These are phyloP conservation scores for Groenewaldozyma sp. DNA, from an alignment of 1,139 yeast species.

Conservation along the genomic window DNA sequence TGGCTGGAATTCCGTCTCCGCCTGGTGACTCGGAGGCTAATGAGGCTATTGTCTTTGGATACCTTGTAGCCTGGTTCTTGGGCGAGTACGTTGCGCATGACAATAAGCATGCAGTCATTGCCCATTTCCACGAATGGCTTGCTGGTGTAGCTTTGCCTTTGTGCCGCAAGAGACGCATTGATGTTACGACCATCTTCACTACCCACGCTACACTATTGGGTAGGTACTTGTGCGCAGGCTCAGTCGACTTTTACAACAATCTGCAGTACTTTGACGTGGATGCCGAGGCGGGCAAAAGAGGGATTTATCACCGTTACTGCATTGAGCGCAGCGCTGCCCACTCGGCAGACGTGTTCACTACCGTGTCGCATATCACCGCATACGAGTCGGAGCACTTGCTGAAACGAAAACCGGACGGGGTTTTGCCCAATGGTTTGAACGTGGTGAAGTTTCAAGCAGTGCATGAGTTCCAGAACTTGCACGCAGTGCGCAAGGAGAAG, in stretches of 20 bases:
- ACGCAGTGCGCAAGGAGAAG: constrained; percentile 82
- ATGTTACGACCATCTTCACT: constrained; percentile 90
- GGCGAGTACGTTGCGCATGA: constrained; percentile 86
- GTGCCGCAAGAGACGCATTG: constrained; percentile 84
- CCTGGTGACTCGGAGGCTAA: constrained; percentile 80
- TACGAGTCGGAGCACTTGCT: constrained; percentile 87
- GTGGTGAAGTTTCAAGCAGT: constrained; percentile 95
- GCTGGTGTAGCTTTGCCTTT: constrained; percentile 95
- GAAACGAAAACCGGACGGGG: constrained; percentile 96
- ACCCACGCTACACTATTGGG: constrained; percentile 96
- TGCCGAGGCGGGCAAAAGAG: constrained; percentile 96
- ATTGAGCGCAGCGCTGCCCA: constrained; percentile 96
- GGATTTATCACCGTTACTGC: constrained; percentile 94
- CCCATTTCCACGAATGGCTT: constrained; percentile 97
- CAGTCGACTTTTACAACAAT: constrained; percentile 91
- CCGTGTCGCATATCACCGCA: constrained; percentile 95
- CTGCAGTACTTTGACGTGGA: constrained; percentile 88
- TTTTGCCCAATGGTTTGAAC: constrained; percentile 90
- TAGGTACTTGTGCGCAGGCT: constrained; percentile 91
- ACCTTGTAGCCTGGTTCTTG: constrained; percentile 91
- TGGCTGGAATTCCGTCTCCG: constrained; percentile 90
- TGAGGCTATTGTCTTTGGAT: constrained; percentile 88
- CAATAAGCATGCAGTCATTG: constrained; percentile 76
- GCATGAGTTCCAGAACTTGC: constrained; percentile 95
- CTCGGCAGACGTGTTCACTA: constrained; percentile 92